These are phyloP conservation scores for Ustilago cynodontis DNA, from an alignment of 1,284 basidiomycete species.

Conservation along the genomic window DNA sequence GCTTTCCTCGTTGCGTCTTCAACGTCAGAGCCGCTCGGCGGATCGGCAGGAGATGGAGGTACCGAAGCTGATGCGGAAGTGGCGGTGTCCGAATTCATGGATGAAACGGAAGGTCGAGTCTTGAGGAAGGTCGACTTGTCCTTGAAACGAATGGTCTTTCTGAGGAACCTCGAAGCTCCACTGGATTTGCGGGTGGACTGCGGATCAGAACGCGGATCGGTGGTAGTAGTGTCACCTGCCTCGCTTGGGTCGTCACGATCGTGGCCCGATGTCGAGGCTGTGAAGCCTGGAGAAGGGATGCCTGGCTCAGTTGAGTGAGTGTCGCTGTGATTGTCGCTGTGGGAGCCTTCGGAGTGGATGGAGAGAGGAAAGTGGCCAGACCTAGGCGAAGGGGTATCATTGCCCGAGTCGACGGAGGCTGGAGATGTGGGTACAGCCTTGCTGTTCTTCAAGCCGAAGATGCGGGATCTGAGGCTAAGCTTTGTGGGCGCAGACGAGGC, in stretches of 20 bases:
- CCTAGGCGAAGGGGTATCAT: constrained; percentile 30
- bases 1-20: constrained; percentile 17
- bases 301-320: constrained; percentile 6
- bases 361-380: constrained; percentile 32
- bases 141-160: constrained; percentile 50
- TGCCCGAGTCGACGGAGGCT: constrained; percentile 24
- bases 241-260: constrained; percentile 20
- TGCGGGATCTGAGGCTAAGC: constrained; percentile 37
- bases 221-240: not conserved
- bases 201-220: constrained; percentile 4
- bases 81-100: constrained; percentile 24
- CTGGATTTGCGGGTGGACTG: constrained; percentile 25
- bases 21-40: constrained; percentile 14
- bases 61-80: constrained; percentile 29
- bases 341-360: constrained; percentile 33
- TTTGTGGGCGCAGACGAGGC: constrained; percentile 23
- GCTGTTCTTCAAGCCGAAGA: constrained; percentile 41
- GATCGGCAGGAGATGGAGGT: constrained; percentile 33
- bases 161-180: constrained; percentile 32
- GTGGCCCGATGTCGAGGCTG: constrained; percentile 11
- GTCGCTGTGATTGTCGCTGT: constrained; percentile 23
- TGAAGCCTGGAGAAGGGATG: constrained; percentile 9
- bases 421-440: constrained; percentile 22
- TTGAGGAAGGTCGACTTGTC: constrained; percentile 41
- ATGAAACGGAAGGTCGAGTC: constrained; percentile 28